Percentiles rank a stretch among this genome's conserved stretches.
These are phyloP conservation scores for Pseudogymnoascus sp. DNA, from an alignment of 2,329 filamentous ascomycete species.

Conservation along the genomic window DNA sequence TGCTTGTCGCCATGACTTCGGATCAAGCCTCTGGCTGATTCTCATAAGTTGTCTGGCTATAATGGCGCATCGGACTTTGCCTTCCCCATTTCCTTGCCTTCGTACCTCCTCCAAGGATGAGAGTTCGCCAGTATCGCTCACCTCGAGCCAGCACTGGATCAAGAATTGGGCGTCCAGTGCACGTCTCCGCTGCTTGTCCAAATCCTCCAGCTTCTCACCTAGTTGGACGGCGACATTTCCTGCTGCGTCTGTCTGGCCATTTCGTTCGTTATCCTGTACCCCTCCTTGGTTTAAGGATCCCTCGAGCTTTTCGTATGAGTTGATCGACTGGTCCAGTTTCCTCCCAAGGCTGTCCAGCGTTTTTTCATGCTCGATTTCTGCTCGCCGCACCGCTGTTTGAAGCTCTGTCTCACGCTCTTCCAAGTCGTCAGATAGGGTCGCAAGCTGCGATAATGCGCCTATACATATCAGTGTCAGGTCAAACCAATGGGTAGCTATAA, in stretches of 20 bases:
- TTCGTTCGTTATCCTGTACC: constrained; percentile 41
- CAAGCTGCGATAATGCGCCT: constrained; percentile 63
- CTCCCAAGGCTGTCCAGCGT: constrained; percentile 80
- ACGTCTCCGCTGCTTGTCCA: constrained; percentile 83
- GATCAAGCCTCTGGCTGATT: constrained; percentile 86
- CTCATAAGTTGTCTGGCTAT: constrained; percentile 90
- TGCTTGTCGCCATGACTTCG: constrained; percentile 59
- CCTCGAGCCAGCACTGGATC: constrained; percentile 94
- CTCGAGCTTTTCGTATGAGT: constrained; percentile 85
- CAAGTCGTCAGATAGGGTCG: constrained; percentile 70
- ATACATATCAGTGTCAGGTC: constrained; percentile 23
- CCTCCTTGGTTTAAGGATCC: constrained; percentile 61
- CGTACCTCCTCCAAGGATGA: constrained; percentile 84
- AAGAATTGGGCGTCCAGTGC: constrained; percentile 91
- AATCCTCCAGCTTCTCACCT: constrained; percentile 84
- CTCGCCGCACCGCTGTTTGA: constrained; percentile 78
- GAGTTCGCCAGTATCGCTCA: constrained; percentile 81
- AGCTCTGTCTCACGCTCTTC: constrained; percentile 88
- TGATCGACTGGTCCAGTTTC: constrained; percentile 87
- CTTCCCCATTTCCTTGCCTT: constrained; percentile 75
- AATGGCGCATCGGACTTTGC: constrained; percentile 88
- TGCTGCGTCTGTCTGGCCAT: constrained; percentile 40
- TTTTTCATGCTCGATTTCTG: constrained; percentile 85
- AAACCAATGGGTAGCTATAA: neutral
- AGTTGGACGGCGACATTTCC: constrained; percentile 93